Conservation (phyloP, 495 filamentous ascomycete species). For the Lasiosphaeriaceae sp. region DNA sequence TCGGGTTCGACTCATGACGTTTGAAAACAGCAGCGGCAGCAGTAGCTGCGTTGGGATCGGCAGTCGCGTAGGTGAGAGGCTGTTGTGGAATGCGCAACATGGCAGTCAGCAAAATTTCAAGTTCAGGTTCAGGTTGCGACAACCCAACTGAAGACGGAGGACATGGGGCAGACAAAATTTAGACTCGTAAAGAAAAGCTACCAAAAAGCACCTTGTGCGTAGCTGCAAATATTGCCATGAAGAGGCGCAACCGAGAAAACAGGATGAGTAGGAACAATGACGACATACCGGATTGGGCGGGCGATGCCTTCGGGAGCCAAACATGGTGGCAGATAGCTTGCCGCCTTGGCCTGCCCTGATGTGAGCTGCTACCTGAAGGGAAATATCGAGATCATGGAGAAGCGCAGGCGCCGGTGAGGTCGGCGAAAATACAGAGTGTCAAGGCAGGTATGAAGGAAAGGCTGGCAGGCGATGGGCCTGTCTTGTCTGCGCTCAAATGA, state of each 20-base stretch:
- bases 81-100: constrained; percentile 23
- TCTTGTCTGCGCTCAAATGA: not conserved
- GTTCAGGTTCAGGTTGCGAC: constrained; percentile 1
- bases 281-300: constrained; percentile 44
- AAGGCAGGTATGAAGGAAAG: not conserved
- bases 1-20: constrained; percentile 54
- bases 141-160: not conserved
- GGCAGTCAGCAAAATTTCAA: constrained; percentile 9
- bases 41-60: constrained; percentile 65
- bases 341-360: constrained; percentile 4
- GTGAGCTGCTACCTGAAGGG: not conserved
- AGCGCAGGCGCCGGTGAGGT: not conserved
- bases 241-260: constrained; percentile 9
- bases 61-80: constrained; percentile 57
- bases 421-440: not conserved
- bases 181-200: not conserved
- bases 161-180: not conserved
- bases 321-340: constrained; percentile 27
- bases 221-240: not conserved
- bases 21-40: constrained; percentile 81
- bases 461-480: not conserved
- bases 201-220: not conserved
- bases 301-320: constrained; percentile 43
- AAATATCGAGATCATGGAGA: not conserved
- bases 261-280: constrained; percentile 18